Conservation (phyloP, 1,284 basidiomycete genomes). For the Marasmius oreades region DNA sequence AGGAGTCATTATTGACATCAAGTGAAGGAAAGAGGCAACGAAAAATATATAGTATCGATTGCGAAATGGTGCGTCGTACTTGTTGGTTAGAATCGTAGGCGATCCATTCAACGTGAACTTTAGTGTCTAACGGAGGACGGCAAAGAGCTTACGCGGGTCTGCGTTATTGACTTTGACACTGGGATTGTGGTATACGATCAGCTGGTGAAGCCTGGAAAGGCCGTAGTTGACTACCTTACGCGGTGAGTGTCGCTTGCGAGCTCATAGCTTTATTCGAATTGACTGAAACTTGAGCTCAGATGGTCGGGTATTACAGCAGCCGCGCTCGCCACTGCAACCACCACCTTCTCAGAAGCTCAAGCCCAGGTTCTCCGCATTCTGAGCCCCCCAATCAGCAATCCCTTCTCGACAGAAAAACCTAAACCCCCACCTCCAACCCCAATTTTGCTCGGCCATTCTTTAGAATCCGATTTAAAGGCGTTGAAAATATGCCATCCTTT, state of each 20-base stretch:
- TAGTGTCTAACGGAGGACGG: conserved; percentile 85
- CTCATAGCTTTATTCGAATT: background rate
- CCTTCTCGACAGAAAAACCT: conserved; percentile 32
- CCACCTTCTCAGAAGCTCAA: conserved; percentile 77
- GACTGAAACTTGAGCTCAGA: conserved; percentile 32
- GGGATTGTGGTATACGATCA: conserved; percentile 79
- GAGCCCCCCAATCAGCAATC: conserved; percentile 44
- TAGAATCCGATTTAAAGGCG: conserved; percentile 86
- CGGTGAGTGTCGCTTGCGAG: conserved; percentile 59
- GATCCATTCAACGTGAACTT: background rate
- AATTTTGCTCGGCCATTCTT: conserved; percentile 89
- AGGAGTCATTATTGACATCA: conserved; percentile 25
- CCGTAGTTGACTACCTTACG: conserved; percentile 85
- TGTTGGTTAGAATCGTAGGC: background rate
- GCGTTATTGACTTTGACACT: conserved; percentile 73
- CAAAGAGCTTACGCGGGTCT: conserved; percentile 83
- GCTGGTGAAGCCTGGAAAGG: conserved; percentile 80
- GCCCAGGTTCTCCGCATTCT: conserved; percentile 56
- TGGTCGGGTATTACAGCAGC: conserved; percentile 90
- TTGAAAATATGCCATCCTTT: conserved; percentile 80
- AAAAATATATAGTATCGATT: conserved; percentile 75
- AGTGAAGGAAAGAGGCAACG: conserved; percentile 28
- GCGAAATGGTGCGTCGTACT: conserved; percentile 77
- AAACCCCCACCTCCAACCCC: conserved; percentile 54
- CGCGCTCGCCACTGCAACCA: conserved; percentile 63